Base-by-base conservation (phyloP, 495 filamentous ascomycete genomes). In the Cercophora samala region DNA sequence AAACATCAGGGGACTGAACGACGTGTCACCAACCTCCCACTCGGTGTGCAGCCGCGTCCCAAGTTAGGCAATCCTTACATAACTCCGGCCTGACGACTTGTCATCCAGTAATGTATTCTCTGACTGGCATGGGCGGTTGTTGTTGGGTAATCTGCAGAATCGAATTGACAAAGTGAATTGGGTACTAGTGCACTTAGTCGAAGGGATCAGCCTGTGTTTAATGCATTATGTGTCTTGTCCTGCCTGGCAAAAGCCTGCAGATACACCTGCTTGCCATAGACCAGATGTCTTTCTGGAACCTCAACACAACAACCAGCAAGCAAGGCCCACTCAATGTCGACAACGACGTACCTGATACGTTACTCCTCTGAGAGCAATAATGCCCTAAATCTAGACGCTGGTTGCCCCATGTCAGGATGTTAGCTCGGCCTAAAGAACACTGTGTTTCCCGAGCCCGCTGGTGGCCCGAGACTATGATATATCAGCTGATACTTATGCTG, bases 61-160 rank as follows among this genome's bases (percentile, higher is more conserved):
- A 51, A 60, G 42, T 70, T 67, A 67, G 62, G 60, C 66, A 70
- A 70, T 60, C 68, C 62, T 70, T 70, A 70, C 68, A 70, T 66
- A 70, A 70, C 1, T 29, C 8, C 37, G 37, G 37, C 37, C 37
- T 46, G 37, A 46, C 37, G 37, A 46, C 37, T 9, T 46, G 37
- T 17, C 15, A 46, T 46, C 9, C 15, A 46, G 6, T 0, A 18
- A 46, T 46, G 37, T 46, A 17, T 46, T 46, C 37, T 46, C 37
- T 46, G 37, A 46, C 37, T 9, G 37, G 37, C 37, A 9, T 46
- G 37, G 37, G 37, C n/a, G n/a, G n/a, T 46, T 9, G 37, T 9
- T 13, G 37, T 46, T 46, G 37, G 37, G 37, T 46, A 46, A 46
- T 46, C 3, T 11, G 37, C 37, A 46, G 37, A 46, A 17, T 46